Evolutionary conservation across 495 filamentous ascomycete genomes (phyloP).

Genomic region (Penicillium daleae): DNA sequence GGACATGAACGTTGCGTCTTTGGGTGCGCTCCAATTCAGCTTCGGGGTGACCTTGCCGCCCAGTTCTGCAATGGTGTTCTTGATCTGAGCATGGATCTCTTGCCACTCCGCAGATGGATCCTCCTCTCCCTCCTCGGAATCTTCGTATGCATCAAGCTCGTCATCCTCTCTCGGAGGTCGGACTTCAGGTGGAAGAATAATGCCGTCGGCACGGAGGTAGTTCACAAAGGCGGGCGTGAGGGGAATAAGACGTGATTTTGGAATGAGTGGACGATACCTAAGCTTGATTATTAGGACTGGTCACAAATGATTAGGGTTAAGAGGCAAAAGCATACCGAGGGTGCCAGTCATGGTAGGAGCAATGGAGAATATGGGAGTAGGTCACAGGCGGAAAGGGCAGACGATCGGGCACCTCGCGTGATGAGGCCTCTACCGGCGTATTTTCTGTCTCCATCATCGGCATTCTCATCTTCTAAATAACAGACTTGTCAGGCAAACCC

Average conservation of each 20-base stretch:
- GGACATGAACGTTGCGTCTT: conserved; percentile 95
- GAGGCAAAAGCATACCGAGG: conserved; percentile 46
- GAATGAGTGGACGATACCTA: conserved; percentile 78
- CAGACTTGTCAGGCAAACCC: background rate
- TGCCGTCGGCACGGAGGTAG: conserved; percentile 92
- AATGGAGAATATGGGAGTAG: conserved; percentile 85
- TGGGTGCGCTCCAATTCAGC: conserved; percentile 95
- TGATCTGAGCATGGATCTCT: conserved; percentile 76
- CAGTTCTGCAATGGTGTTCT: conserved; percentile 72
- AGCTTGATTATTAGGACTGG: background rate
- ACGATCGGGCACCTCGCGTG: conserved; percentile 31
- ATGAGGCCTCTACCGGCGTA: conserved; percentile 19
- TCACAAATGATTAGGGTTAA: conserved; percentile 1
- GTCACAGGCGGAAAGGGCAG: conserved; percentile 83
- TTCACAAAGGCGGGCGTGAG: conserved; percentile 73
- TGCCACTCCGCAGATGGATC: conserved; percentile 65
- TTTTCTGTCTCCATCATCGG: conserved; percentile 37
- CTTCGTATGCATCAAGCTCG: conserved; percentile 42
- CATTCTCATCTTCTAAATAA: conserved; percentile 28
- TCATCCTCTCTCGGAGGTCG: conserved; percentile 40
- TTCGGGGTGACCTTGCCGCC: conserved; percentile 87
- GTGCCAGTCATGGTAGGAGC: conserved; percentile 93
- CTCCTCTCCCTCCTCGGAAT: conserved; percentile 49
- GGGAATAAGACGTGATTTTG: conserved; percentile 82
- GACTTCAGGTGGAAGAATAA: conserved; percentile 71